Base-by-base conservation (phyloP, 2,329 filamentous ascomycete genomes). In the Diplodia mutila region DNA sequence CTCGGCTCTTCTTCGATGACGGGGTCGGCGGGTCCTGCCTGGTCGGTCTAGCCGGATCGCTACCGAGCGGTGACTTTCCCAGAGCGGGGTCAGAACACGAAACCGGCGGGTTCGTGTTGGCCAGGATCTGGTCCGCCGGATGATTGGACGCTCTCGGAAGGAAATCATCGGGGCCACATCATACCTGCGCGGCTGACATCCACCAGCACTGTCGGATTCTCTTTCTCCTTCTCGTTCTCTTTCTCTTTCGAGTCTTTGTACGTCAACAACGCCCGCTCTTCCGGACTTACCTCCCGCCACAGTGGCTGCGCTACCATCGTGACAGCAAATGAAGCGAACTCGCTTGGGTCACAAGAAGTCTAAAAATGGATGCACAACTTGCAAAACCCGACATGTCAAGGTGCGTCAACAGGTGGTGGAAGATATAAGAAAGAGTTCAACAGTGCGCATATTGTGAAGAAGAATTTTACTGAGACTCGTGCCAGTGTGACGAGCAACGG, bases 331-430 rank as follows among this genome's bases (percentile, higher is more conserved):
- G n/a, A 55, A 55, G 32, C 32, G 52, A 2, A 59, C 32, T 42
- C 54, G 54, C 34, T 18, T 59, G 16, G 54, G 54, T 46, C 77
- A 79, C 67, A 79, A 78, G 67, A 79, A 78, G 73, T 77, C 74
- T 42, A 70, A 73, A 23, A 72, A 71, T 61, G 77, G 77, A 54
- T 79, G 77, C 67, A 69, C 73, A 55, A 76, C 77, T 68, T 79
- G 77, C 69, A 79, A 79, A 69, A 72, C 73, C 61, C 73, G 77
- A 61, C 77, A 78, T 69, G 77, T 79, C 14, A 79, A 79, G 72
- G 77, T 78, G 70, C 46, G 61, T 46, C 16, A 16, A n/a, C 27
- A 4, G 9, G 29, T 25, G 61, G 3, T 29, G 27, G 6, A 29
- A 29, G n/a, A 29, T 6, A 29, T 29, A 29, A 29, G 27, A 29